Percentiles rank a stretch among this genome's conserved stretches.
phyloP scores from a whole-genome alignment of 1,284 basidiomycete genomes.

The Schizophyllum commune region DNA sequence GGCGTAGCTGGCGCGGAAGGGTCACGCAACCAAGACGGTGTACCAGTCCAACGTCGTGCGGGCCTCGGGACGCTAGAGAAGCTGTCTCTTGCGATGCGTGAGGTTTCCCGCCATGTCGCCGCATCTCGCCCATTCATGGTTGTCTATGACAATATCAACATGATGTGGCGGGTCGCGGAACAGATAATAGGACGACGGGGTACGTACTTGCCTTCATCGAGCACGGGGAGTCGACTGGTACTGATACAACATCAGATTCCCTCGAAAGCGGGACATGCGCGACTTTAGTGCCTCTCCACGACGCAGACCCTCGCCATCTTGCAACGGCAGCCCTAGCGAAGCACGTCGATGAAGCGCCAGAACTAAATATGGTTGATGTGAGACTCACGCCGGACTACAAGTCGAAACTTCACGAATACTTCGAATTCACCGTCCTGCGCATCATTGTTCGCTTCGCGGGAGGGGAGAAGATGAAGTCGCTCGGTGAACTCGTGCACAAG shows the following conservation, averaged over 20 bases:
- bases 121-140: not conserved
- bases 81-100: not conserved
- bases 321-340: constrained; percentile 7
- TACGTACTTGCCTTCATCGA: not conserved
- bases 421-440: constrained; percentile 19
- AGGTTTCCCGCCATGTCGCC: not conserved
- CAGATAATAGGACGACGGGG: constrained; percentile 7
- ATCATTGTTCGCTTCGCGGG: constrained; percentile 17
- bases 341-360: constrained; percentile 9
- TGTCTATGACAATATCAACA: constrained; percentile 8
- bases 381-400: constrained; percentile 12
- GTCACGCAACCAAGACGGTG: no score
- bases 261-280: constrained; percentile 21
- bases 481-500: no score
- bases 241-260: not conserved
- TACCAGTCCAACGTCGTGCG: no score
- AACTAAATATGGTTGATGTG: constrained; percentile 13
- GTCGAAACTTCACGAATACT: constrained; percentile 1
- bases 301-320: constrained; percentile 11
- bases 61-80: not conserved
- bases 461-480: constrained; percentile 12
- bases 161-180: constrained; percentile 6
- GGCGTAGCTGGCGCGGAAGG: no score
- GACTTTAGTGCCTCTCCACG: constrained; percentile 11
- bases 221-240: no score